Percentiles rank a stretch among this genome's conserved stretches.
phyloP scores from a whole-genome alignment of 2,329 filamentous ascomycete species.

The Diplodia corticola region DNA sequence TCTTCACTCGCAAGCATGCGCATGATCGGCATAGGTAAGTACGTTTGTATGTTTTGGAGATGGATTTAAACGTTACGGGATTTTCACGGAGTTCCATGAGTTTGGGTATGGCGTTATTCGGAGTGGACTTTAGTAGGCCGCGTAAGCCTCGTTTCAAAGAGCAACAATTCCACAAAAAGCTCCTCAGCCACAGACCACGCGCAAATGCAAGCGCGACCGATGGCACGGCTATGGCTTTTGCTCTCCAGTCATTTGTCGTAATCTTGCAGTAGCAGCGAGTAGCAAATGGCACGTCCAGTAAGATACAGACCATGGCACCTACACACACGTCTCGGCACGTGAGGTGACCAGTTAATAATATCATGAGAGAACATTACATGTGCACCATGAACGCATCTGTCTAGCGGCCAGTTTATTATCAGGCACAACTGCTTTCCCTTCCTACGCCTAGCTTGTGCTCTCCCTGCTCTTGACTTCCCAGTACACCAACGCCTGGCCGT shows the following conservation, averaged over 20 bases:
- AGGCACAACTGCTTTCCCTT: not conserved
- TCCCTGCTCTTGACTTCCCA: too few relatives aligned
- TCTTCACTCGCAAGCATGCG: not conserved
- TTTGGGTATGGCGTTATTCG: conserved; percentile 10
- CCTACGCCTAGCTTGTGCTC: not conserved
- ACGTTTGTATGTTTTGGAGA: not conserved
- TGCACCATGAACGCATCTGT: not conserved
- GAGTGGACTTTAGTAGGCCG: not conserved
- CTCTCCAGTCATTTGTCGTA: not conserved
- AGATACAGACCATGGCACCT: not conserved
- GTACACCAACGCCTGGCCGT: too few relatives aligned
- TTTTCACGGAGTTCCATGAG: conserved; percentile 13
- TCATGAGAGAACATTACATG: not conserved
- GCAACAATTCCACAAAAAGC: not conserved
- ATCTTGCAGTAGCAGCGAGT: not conserved
- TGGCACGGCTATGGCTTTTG: not conserved
- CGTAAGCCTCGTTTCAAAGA: conserved; percentile 16
- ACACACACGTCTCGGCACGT: not conserved
- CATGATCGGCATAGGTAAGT: not conserved
- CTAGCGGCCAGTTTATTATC: not conserved
- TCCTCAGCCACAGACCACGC: conserved; percentile 7
- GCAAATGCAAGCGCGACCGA: not conserved
- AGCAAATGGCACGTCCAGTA: conserved; percentile 1
- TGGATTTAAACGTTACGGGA: not conserved
- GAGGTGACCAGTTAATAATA: not conserved